Conservation (phyloP, 495 filamentous ascomycete species). For the Aspergillus olivimuriae region DNA sequence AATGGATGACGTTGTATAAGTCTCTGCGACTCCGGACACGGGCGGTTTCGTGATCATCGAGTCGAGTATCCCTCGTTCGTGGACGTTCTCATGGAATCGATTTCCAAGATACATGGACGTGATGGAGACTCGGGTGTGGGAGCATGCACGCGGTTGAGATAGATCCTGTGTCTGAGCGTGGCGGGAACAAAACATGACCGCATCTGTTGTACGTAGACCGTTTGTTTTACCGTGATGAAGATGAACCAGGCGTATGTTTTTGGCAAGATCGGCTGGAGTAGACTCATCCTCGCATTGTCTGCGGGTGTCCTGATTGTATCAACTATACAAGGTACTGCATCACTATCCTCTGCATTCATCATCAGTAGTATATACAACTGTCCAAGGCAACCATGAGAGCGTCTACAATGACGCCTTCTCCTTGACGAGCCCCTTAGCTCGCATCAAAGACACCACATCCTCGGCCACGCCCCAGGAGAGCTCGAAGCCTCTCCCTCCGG, state of each 20-base stretch:
- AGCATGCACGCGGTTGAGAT: conserved; percentile 18
- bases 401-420: conserved; percentile 24
- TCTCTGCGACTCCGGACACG: conserved; percentile 12
- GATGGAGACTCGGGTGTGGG: conserved; percentile 3
- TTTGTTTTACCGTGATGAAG: too few relatives aligned
- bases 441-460: conserved; percentile 29
- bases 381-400: too few relatives aligned
- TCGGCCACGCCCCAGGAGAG: conserved; percentile 38
- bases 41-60: too few relatives aligned
- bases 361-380: background rate
- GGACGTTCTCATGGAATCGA: too few relatives aligned
- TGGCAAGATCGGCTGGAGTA: too few relatives aligned
- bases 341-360: too few relatives aligned
- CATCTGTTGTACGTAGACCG: conserved; percentile 27
- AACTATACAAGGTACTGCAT: too few relatives aligned
- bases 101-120: conserved; percentile 9
- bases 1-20: conserved; percentile 11
- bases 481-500: conserved; percentile 54
- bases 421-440: conserved; percentile 20
- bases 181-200: conserved; percentile 24
- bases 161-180: conserved; percentile 11
- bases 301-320: too few relatives aligned
- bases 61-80: too few relatives aligned
- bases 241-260: conserved; percentile 14
- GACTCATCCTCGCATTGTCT: too few relatives aligned